These are phyloP conservation scores for Filobasidium wieringae DNA, from an alignment of 768 basidiomycete genomes.

Conservation along the genomic window DNA sequence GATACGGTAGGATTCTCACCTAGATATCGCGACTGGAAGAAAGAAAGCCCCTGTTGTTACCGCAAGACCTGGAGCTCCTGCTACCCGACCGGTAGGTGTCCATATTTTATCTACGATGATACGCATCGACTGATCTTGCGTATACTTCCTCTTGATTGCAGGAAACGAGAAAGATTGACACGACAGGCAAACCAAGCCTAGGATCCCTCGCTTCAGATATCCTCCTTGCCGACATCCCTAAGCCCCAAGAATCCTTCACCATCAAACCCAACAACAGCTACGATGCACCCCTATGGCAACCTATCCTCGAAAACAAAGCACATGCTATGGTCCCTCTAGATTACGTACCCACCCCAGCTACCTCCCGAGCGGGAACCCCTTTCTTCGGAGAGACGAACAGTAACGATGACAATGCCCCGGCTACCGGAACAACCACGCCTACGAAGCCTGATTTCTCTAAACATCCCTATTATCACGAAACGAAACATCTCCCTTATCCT, in stretches of 20 bases:
- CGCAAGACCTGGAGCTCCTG: conserved; percentile 16
- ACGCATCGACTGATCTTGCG: neutral
- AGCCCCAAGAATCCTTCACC: conserved; percentile 71
- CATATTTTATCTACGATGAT: neutral
- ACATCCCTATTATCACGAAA: conserved; percentile 78
- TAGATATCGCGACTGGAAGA: conserved; percentile 69
- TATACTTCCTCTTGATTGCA: conserved; percentile 5
- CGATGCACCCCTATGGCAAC: conserved; percentile 50
- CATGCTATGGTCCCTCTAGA: conserved; percentile 72
- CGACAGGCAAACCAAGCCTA: conserved; percentile 22
- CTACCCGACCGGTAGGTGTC: conserved; percentile 33
- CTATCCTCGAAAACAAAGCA: conserved; percentile 61
- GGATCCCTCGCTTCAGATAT: conserved; percentile 10
- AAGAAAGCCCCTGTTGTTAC: conserved; percentile 43
- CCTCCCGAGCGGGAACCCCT: conserved; percentile 9
- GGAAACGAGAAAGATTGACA: conserved; percentile 16
- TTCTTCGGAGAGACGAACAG: neutral
- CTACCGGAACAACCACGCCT: neutral
- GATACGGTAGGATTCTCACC: conserved; percentile 54
- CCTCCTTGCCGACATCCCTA: conserved; percentile 56
- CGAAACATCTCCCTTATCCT: conserved; percentile 61
- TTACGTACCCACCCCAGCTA: conserved; percentile 35
- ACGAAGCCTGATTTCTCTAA: conserved; percentile 4
- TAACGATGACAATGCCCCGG: neutral
- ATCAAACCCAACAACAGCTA: conserved; percentile 50